Evolutionary conservation across 805 yeast genomes (phyloP).

Genomic region (Zygosaccharomyces bailii): DNA sequence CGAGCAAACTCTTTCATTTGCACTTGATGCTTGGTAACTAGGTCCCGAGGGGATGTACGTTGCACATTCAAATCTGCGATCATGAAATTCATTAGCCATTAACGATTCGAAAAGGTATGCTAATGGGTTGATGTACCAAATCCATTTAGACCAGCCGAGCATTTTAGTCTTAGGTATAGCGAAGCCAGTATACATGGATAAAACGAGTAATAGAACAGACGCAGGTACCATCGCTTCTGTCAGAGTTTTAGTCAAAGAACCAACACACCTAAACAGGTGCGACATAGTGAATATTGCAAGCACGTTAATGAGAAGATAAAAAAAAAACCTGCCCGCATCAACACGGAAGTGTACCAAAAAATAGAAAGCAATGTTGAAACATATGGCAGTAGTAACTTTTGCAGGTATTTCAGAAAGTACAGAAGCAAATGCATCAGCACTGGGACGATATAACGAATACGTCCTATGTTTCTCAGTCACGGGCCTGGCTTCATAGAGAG

Average conservation of each 20-base stretch:
- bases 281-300: constrained; percentile 50
- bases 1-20: constrained; percentile 47
- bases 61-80: constrained; percentile 45
- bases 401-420: constrained; percentile 50
- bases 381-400: constrained; percentile 43
- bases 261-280: constrained; percentile 52
- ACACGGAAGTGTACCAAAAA: constrained; percentile 53
- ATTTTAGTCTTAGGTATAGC: constrained; percentile 53
- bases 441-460: constrained; percentile 55
- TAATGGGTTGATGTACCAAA: constrained; percentile 56
- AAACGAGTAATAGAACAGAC: constrained; percentile 45
- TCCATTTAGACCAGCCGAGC: constrained; percentile 67
- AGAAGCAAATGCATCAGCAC: constrained; percentile 57
- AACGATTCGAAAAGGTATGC: constrained; percentile 57
- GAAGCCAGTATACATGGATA: constrained; percentile 55
- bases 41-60: constrained; percentile 47
- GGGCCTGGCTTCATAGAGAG: constrained; percentile 52
- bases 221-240: constrained; percentile 60
- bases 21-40: constrained; percentile 36
- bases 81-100: constrained; percentile 56
- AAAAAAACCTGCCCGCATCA: constrained; percentile 52
- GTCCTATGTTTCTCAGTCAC: constrained; percentile 57
- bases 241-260: constrained; percentile 46
- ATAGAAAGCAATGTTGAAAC: constrained; percentile 49
- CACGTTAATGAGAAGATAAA: constrained; percentile 44